A percentile compares a stretch with the other conserved stretches of the same genome.
phyloP scores from a whole-genome alignment of 139 green algal species.

The Chlorella sp. region DNA sequence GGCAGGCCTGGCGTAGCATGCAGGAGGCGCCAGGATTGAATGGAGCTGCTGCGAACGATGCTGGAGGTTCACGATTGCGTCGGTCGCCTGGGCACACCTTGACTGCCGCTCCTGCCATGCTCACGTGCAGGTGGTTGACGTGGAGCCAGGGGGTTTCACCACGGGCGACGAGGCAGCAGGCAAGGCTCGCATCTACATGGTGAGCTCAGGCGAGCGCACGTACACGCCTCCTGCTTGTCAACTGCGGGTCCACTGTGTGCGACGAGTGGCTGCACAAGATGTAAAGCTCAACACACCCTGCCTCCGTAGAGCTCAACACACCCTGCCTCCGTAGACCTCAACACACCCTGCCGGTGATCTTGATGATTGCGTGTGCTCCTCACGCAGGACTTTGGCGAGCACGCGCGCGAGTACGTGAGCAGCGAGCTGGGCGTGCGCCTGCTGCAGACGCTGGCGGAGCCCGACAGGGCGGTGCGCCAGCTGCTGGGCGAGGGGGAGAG shows the following conservation, averaged over 20 bases:
- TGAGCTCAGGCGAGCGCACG: conserved; percentile 7
- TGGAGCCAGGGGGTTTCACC: conserved; percentile 52
- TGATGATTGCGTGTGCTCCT: background rate
- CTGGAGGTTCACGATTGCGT: background rate
- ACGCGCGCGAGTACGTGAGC: conserved; percentile 86
- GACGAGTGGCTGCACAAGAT: background rate
- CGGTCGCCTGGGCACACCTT: background rate
- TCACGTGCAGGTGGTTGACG: conserved; percentile 59
- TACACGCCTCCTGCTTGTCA: background rate
- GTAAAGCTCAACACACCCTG: background rate
- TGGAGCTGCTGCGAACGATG: background rate
- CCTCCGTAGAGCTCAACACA: background rate
- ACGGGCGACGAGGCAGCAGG: conserved; percentile 8
- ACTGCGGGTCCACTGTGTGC: background rate
- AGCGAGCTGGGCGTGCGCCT: conserved; percentile 74
- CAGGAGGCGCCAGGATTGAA: background rate
- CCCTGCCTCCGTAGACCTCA: background rate
- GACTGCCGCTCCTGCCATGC: conserved; percentile 11
- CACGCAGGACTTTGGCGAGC: conserved; percentile 84
- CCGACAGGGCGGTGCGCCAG: background rate
- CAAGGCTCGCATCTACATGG: conserved; percentile 54
- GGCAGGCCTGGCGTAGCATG: background rate
- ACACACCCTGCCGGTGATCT: background rate
- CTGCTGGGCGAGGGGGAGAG: conserved; percentile 11
- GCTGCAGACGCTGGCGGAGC: conserved; percentile 55